These are phyloP conservation scores for Sideroxylon spinosum DNA, from an alignment of 179 eudicot species.

Conservation along the genomic window DNA sequence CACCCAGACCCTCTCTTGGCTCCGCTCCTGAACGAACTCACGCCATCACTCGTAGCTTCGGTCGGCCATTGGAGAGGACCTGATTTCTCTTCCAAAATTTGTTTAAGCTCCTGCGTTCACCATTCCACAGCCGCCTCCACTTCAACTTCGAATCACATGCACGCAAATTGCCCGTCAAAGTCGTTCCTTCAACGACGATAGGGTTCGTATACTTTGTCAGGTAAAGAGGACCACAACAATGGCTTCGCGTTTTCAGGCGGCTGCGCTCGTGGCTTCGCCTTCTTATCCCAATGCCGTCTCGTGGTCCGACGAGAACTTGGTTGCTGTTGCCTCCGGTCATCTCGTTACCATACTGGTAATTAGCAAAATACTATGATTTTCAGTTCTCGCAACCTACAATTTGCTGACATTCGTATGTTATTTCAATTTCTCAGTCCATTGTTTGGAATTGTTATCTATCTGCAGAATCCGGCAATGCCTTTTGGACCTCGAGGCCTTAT, in stretches of 20 bases:
- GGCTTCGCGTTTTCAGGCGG: constrained; percentile 64
- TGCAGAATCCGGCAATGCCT: constrained; percentile 67
- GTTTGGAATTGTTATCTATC: background rate
- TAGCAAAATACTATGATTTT: background rate
- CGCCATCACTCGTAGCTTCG: background rate
- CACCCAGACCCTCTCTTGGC: background rate
- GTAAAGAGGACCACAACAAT: constrained; percentile 15
- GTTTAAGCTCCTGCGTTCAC: background rate
- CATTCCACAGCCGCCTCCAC: too few species aligned
- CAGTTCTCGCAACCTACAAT: background rate
- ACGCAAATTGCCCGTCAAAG: background rate
- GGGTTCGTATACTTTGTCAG: background rate
- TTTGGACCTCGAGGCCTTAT: constrained; percentile 70
- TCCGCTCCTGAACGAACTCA: background rate
- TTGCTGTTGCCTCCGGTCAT: constrained; percentile 77
- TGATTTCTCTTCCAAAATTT: background rate
- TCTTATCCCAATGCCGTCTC: constrained; percentile 62
- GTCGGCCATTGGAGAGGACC: background rate
- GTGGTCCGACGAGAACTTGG: constrained; percentile 83
- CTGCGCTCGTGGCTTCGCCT: constrained; percentile 59
- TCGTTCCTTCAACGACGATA: too few species aligned
- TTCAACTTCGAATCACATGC: background rate
- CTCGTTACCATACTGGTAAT: constrained; percentile 71
- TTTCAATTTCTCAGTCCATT: background rate
- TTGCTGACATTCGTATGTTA: background rate